phyloP scores from a whole-genome alignment of 1,284 basidiomycete genomes.

The Binderoboletus segoi region DNA sequence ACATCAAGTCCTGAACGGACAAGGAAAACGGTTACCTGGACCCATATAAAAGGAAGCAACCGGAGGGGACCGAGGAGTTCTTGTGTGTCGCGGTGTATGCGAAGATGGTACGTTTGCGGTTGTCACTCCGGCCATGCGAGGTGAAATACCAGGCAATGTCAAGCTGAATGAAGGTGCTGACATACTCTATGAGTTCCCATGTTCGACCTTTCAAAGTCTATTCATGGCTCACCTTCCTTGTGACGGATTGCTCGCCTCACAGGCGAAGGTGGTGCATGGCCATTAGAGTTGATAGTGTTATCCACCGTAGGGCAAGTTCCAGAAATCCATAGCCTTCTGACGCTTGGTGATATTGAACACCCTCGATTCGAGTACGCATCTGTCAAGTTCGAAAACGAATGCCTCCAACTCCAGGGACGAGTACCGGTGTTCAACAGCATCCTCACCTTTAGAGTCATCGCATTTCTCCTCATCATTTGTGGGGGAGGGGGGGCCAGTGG shows the following conservation, averaged over 20 bases:
- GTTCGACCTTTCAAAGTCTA: neutral
- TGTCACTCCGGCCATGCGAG: too few species aligned
- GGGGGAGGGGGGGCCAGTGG: neutral
- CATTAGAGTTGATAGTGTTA: neutral
- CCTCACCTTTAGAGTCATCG: constrained; percentile 13
- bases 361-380: constrained; percentile 1
- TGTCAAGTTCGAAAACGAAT: constrained; percentile 6
- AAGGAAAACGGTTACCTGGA: constrained; percentile 12
- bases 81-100: too few species aligned
- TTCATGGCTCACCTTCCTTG: constrained; percentile 19
- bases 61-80: constrained; percentile 1
- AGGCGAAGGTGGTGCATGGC: neutral
- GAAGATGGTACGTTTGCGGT: too few species aligned
- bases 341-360: neutral
- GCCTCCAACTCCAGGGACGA: neutral
- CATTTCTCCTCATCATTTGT: constrained; percentile 1
- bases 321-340: neutral
- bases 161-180: constrained; percentile 23
- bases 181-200: neutral
- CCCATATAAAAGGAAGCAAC: constrained; percentile 2
- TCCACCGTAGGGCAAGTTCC: neutral
- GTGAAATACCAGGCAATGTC: constrained; percentile 1
- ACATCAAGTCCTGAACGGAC: neutral
- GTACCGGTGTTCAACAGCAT: neutral
- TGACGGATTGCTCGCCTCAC: neutral